These are phyloP conservation scores for Fomitopsis serialis DNA, from an alignment of 768 basidiomycete genomes.

Conservation along the genomic window DNA sequence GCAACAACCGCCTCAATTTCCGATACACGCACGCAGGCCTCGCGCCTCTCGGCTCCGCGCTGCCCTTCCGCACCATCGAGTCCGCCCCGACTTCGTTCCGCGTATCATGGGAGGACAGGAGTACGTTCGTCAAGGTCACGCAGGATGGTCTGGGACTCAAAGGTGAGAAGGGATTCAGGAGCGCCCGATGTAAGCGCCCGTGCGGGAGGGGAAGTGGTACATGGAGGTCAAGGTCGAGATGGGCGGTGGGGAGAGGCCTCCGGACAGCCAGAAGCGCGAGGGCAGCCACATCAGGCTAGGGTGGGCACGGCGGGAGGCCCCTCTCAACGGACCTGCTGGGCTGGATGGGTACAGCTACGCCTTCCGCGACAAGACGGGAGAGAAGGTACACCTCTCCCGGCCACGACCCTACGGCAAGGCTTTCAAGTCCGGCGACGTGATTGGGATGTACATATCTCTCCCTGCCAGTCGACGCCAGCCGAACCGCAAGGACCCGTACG, in stretches of 20 bases:
- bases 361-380: constrained; percentile 86
- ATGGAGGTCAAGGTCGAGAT: constrained; percentile 82
- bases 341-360: constrained; percentile 93
- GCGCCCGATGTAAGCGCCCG: constrained; percentile 86
- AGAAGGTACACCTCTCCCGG: constrained; percentile 82
- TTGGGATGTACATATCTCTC: constrained; percentile 91
- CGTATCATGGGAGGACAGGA: constrained; percentile 90
- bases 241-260: constrained; percentile 58
- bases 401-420: constrained; percentile 70
- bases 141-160: constrained; percentile 71
- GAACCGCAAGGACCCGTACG: constrained; percentile 56
- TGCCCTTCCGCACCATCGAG: constrained; percentile 78
- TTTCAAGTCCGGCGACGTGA: constrained; percentile 79
- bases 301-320: constrained; percentile 88
- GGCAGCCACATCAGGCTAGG: constrained; percentile 87
- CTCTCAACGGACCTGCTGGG: constrained; percentile 90
- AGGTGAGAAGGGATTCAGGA: constrained; percentile 87
- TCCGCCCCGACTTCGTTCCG: constrained; percentile 64
- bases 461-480: constrained; percentile 59
- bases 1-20: constrained; percentile 71
- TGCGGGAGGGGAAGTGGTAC: constrained; percentile 91
- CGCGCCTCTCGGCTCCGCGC: constrained; percentile 46
- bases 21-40: constrained; percentile 81
- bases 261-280: constrained; percentile 46
- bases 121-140: constrained; percentile 71